Evolutionary conservation across 345 rosid genomes (phyloP).

Genomic region (Pistacia integerrima): DNA sequence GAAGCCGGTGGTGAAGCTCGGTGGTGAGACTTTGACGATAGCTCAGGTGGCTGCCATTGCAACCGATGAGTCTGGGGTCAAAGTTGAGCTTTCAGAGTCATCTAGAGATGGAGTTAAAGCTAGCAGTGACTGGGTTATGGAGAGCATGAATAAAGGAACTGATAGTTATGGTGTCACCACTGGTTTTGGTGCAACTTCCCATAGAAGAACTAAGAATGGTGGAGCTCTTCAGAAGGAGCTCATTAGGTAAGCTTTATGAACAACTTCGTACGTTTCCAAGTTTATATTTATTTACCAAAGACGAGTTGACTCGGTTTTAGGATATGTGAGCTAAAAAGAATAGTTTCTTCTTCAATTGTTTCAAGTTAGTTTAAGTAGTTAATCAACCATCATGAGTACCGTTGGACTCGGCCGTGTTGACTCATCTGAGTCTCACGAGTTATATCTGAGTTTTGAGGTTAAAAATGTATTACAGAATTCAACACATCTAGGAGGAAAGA

Average conservation of each 20-base stretch:
- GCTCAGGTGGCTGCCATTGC: conserved; percentile 79
- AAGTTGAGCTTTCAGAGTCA: conserved; percentile 62
- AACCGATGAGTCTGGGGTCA: conserved; percentile 19
- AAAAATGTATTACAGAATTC: not conserved
- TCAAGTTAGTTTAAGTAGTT: not conserved
- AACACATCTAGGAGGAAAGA: too few relatives aligned
- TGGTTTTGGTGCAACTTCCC: conserved; percentile 78
- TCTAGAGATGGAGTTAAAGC: conserved; percentile 69
- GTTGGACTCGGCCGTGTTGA: not conserved
- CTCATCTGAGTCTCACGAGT: too few relatives aligned
- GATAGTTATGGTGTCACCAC: conserved; percentile 85
- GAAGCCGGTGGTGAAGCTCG: conserved; percentile 60
- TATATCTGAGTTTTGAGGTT: not conserved
- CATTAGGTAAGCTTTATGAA: conserved; percentile 48
- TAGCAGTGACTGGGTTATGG: conserved; percentile 79
- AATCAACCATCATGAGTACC: not conserved
- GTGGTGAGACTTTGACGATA: conserved; percentile 78
- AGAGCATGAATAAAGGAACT: conserved; percentile 66
- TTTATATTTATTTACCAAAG: not conserved
- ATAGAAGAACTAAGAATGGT: conserved; percentile 69
- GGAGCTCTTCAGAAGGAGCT: conserved; percentile 73
- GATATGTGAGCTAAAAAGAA: not conserved
- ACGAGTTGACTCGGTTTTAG: not conserved
- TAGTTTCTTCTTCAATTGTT: not conserved
- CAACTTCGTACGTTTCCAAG: not conserved